Evolutionary conservation across 345 rosid species (phyloP), one percentile per base, ranked within the genome.

Genomic region (Aegle marmelos): DNA sequence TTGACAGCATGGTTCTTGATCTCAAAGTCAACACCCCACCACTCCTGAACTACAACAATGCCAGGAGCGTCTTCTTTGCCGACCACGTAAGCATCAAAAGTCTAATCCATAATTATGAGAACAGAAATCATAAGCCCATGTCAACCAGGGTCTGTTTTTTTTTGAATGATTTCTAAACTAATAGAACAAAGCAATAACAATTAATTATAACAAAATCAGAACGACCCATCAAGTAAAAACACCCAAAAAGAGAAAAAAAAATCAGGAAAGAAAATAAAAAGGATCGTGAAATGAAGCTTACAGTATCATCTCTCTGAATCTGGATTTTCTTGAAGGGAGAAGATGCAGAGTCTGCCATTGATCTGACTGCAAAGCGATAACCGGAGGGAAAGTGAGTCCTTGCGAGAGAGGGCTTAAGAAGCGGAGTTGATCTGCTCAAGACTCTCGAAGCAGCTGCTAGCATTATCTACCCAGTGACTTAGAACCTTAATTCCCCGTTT

Each of bases 21-120:
- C 89, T 95, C 98, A 66, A 81, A 95, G 79, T 95, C 99, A 82
- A 93, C 96, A 69, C 98, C 99, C 98, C 99, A 95, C 99, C 99
- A 95, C 81, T 95, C 99, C 70, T 95, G 98, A 70, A 95, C 82
- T 83, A 95, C 97, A 24, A 95, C 95, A 57, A 94, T 88, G 48
- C 99, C 99, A 0, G 97, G 97, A 16, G 95, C 97, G 61, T 88
- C 91, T 27, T 92, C 97, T 89, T 92, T 92, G 50, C 99, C 98
- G 41, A 95, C 91, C 65, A 95, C 92, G 72, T 91, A 95, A 0
- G 97, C 99, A 79, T 95, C 98, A 86, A 94, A 93, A 27, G 91
- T 83, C 99, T 95, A 78, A 73, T 72, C 73, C 74, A 62, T 14
- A 69, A 30, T 76, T 30, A 25, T 11, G 72, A 67, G 30, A 19